phyloP scores from a whole-genome alignment of 2,329 filamentous ascomycete genomes.

The Pseudogymnoascus sp. region DNA sequence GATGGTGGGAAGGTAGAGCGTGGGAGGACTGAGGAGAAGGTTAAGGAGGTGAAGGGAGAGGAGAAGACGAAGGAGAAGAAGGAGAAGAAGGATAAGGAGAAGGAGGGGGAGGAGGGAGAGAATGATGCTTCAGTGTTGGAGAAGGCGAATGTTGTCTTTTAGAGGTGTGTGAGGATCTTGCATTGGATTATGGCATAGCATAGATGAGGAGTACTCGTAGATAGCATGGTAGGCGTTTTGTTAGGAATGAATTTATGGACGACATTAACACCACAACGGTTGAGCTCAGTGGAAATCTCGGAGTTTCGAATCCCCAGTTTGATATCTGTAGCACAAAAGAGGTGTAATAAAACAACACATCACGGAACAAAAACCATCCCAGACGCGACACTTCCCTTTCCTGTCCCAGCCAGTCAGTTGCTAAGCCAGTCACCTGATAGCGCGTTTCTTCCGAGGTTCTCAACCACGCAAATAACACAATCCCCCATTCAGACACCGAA shows the following conservation, averaged over 20 bases:
- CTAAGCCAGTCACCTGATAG: background rate
- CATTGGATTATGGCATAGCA: background rate
- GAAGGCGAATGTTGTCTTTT: background rate
- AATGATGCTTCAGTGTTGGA: background rate
- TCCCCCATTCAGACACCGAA: background rate
- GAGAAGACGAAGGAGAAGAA: background rate
- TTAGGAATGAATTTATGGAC: background rate
- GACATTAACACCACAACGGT: background rate
- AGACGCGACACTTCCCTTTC: background rate
- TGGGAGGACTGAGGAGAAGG: background rate
- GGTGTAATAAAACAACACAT: background rate
- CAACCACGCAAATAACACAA: background rate
- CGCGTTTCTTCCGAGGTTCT: background rate
- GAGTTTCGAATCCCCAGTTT: background rate
- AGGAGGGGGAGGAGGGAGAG: background rate
- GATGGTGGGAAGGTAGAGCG: background rate
- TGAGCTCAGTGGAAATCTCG: background rate
- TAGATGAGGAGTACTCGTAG: background rate
- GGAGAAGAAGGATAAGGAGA: background rate
- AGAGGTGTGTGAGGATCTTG: background rate
- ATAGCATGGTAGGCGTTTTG: background rate
- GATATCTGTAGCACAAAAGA: background rate
- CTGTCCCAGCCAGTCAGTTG: too few relatives aligned
- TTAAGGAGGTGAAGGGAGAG: background rate
- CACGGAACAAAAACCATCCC: background rate